phyloP scores from a whole-genome alignment of 768 basidiomycete genomes.

The Mrakia blollopis region DNA sequence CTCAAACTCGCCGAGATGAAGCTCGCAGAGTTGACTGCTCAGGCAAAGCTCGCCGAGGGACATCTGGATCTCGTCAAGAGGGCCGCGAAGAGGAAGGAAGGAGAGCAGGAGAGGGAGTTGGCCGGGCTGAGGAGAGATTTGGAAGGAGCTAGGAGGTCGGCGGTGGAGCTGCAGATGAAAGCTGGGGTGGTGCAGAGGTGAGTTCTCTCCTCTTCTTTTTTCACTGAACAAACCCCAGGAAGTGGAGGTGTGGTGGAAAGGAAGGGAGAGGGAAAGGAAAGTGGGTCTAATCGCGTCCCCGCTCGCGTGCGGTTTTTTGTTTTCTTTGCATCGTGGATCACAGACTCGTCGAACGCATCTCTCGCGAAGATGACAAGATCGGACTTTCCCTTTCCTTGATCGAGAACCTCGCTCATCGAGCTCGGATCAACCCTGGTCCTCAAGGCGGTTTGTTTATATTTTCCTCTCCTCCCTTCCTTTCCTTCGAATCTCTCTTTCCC shows the following conservation, averaged over 20 bases:
- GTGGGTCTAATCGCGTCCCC: background rate
- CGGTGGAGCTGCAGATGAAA: constrained; percentile 9
- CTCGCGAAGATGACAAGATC: constrained; percentile 21
- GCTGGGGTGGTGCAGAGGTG: background rate
- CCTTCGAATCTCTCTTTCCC: too few species aligned
- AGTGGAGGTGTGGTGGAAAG: background rate
- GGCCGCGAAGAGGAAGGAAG: constrained; percentile 16
- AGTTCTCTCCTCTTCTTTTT: background rate
- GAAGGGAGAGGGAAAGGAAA: background rate
- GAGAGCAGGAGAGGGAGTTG: constrained; percentile 16
- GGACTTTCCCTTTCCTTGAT: constrained; percentile 8
- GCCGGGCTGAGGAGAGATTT: background rate
- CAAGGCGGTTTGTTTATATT: constrained; percentile 12
- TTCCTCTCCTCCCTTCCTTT: background rate
- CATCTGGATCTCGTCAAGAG: background rate
- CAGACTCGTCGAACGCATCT: constrained; percentile 10
- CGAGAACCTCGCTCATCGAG: constrained; percentile 24
- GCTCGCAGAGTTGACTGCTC: background rate
- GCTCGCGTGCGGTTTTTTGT: background rate
- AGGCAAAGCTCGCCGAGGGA: background rate
- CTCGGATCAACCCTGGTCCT: constrained; percentile 16
- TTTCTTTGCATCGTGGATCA: background rate
- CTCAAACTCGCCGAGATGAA: background rate
- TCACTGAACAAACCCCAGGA: too few species aligned
- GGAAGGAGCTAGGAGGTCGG: background rate